A percentile compares a stretch with the other conserved stretches of the same genome.
phyloP scores from a whole-genome alignment of 176 grass and related monocot genomes.

The Oryza glaberrima region DNA sequence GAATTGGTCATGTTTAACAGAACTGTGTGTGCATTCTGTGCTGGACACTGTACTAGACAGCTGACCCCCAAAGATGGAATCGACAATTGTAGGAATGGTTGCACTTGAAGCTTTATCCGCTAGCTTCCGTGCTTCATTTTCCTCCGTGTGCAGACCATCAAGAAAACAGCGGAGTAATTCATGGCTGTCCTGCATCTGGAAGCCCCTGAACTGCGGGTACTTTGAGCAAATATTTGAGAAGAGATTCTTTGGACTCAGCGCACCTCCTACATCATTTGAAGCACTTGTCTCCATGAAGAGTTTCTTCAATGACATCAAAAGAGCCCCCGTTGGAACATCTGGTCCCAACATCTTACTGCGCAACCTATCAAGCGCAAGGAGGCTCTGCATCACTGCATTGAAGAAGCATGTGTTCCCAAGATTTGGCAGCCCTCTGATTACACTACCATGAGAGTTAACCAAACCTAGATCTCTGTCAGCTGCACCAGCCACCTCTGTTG shows the following conservation, averaged over 20 bases:
- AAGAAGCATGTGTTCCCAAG: constrained; percentile 96
- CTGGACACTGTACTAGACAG: constrained; percentile 92
- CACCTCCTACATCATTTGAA: constrained; percentile 63
- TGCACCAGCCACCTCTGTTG: constrained; percentile 16
- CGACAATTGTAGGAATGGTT: constrained; percentile 60
- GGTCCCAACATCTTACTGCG: constrained; percentile 66
- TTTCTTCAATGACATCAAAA: constrained; percentile 82
- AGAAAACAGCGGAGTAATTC: constrained; percentile 93
- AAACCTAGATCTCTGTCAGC: constrained; percentile 25
- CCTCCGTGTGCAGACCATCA: constrained; percentile 74
- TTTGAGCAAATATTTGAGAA: constrained; percentile 81
- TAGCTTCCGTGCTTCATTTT: constrained; percentile 66
- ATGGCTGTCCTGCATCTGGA: constrained; percentile 96
- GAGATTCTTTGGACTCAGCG: constrained; percentile 80
- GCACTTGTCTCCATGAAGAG: constrained; percentile 74
- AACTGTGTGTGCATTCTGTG: constrained; percentile 74
- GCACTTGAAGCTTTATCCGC: constrained; percentile 39
- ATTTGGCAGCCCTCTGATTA: constrained; percentile 81
- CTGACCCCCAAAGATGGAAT: constrained; percentile 77
- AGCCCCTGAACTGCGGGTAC: constrained; percentile 83
- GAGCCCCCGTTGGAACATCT: constrained; percentile 53
- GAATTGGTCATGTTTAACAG: constrained; percentile 83
- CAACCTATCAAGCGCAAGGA: constrained; percentile 76
- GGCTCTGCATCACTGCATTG: constrained; percentile 86
- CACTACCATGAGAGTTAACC: constrained; percentile 44